phyloP scores from a whole-genome alignment of 2,329 filamentous ascomycete genomes.

The Verticillium zaregamsianum region DNA sequence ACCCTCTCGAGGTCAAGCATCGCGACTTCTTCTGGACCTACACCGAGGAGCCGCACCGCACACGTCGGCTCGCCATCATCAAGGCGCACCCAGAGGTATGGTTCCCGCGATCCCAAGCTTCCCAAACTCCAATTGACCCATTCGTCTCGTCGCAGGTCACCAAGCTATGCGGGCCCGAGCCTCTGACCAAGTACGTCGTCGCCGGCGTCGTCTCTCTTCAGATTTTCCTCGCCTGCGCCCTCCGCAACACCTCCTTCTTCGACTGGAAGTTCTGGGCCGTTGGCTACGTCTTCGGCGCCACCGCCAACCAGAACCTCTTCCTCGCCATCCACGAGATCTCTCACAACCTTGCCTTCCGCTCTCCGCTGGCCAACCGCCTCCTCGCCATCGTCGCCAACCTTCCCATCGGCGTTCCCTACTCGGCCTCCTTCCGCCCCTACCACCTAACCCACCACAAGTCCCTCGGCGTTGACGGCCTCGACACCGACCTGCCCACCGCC shows the following conservation, averaged over 20 bases:
- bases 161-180: slow-evolving; percentile 94
- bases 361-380: slow-evolving; percentile 72
- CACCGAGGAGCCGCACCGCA: slow-evolving; percentile 94
- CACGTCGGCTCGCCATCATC: slow-evolving; percentile 87
- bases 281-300: slow-evolving; percentile 88
- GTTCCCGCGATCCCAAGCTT: slow-evolving; percentile 6
- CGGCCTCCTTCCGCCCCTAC: slow-evolving; percentile 93
- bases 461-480: slow-evolving; percentile 90
- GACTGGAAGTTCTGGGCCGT: slow-evolving; percentile 82
- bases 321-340: slow-evolving; percentile 98
- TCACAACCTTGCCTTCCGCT: slow-evolving; percentile 92
- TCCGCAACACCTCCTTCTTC: slow-evolving; percentile 73
- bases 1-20: slow-evolving; percentile 36
- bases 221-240: slow-evolving; percentile 68
- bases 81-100: slow-evolving; percentile 92
- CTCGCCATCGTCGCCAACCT: slow-evolving; percentile 93
- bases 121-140: neutral
- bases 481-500: slow-evolving; percentile 91
- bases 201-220: slow-evolving; percentile 79
- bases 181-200: slow-evolving; percentile 92
- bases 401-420: slow-evolving; percentile 93
- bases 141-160: slow-evolving; percentile 61
- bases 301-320: slow-evolving; percentile 97
- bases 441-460: slow-evolving; percentile 99
- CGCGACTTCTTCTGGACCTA: slow-evolving; percentile 96